Conservation (phyloP, 805 yeast genomes). For the Lipomyces sp. region DNA sequence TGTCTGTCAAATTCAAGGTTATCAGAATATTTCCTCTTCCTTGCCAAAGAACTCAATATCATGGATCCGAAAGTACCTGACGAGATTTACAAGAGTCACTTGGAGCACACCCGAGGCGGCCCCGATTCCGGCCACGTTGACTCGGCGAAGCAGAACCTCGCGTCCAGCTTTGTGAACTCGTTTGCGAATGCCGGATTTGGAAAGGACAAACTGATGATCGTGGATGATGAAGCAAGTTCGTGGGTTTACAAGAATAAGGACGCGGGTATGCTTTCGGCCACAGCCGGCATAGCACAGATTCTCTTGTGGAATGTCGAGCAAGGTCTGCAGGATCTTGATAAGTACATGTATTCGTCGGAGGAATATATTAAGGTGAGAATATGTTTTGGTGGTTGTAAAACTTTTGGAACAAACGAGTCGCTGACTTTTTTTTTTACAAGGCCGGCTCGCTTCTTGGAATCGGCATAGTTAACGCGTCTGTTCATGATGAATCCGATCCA, state of each 20-base stretch:
- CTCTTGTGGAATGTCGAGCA: constrained; percentile 89
- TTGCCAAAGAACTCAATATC: constrained; percentile 85
- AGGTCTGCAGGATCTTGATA: constrained; percentile 88
- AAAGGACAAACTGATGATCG: constrained; percentile 71
- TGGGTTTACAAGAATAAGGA: constrained; percentile 95
- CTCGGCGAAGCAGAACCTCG: constrained; percentile 93
- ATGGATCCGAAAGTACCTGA: constrained; percentile 92
- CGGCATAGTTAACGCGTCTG: constrained; percentile 89
- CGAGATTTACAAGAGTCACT: constrained; percentile 88
- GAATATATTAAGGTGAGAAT: constrained; percentile 64
- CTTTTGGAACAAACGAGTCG: background rate
- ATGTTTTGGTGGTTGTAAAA: background rate
- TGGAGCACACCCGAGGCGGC: constrained; percentile 70
- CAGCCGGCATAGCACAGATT: constrained; percentile 88
- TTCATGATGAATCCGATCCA: constrained; percentile 94
- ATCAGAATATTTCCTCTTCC: constrained; percentile 76
- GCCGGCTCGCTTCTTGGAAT: constrained; percentile 97
- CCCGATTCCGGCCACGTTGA: constrained; percentile 62
- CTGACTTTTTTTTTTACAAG: constrained; percentile 21
- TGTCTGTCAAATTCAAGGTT: constrained; percentile 79
- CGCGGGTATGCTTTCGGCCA: constrained; percentile 86
- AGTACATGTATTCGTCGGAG: constrained; percentile 82
- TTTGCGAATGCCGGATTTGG: constrained; percentile 92
- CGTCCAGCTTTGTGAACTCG: constrained; percentile 91
- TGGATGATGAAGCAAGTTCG: constrained; percentile 70